These are phyloP conservation scores for Colletotrichum cereale DNA, from an alignment of 2,329 filamentous ascomycete genomes.

Conservation along the genomic window DNA sequence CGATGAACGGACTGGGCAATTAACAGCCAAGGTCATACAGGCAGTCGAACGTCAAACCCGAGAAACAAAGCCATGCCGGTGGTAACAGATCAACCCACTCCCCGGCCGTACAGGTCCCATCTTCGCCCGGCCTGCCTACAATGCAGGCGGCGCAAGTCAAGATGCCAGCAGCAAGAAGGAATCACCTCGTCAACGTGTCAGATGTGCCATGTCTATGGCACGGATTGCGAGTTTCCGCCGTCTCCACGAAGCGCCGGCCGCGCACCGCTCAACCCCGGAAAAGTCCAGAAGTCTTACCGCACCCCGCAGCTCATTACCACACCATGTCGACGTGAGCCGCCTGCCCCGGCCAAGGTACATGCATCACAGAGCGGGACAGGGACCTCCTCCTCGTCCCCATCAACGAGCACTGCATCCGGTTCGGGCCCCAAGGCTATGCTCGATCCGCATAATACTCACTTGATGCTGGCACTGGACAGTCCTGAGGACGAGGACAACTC, in stretches of 20 bases:
- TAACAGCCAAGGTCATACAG: slow-evolving; percentile 5
- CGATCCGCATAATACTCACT: slow-evolving; percentile 41
- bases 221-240: slow-evolving; percentile 66
- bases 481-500: slow-evolving; percentile 57
- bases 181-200: slow-evolving; percentile 64
- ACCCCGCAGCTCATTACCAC: slow-evolving; percentile 19
- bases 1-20: slow-evolving; percentile 33
- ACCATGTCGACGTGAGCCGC: slow-evolving; percentile 31
- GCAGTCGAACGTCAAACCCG: background rate
- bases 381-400: slow-evolving; percentile 16
- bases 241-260: slow-evolving; percentile 34
- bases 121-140: slow-evolving; percentile 70
- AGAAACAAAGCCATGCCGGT: slow-evolving; percentile 22
- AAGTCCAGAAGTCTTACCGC: slow-evolving; percentile 33
- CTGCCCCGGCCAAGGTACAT: slow-evolving; percentile 4
- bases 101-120: slow-evolving; percentile 71
- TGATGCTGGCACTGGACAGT: slow-evolving; percentile 44
- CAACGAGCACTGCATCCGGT: slow-evolving; percentile 25
- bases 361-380: slow-evolving; percentile 17
- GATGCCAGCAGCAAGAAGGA: slow-evolving; percentile 67
- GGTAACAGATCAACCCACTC: slow-evolving; percentile 24
- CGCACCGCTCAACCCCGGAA: slow-evolving; percentile 35
- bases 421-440: slow-evolving; percentile 28
- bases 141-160: slow-evolving; percentile 71
- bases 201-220: slow-evolving; percentile 69